Evolutionary conservation across 495 filamentous ascomycete species (phyloP).

Genomic region (Rhizodiscina lignyota): DNA sequence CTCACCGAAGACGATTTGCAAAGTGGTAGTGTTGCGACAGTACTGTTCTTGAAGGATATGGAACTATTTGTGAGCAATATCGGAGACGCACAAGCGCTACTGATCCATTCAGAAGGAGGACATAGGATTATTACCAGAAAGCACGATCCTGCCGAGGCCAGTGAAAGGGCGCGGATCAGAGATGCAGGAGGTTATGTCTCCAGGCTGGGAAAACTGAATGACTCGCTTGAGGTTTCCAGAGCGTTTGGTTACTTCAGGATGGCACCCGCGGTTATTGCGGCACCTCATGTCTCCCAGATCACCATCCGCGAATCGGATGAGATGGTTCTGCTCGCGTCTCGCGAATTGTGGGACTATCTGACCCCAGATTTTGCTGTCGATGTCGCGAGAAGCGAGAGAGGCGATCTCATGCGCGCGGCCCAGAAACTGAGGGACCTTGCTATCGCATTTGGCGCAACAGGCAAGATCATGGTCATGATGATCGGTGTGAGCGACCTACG

Average conservation of each 20-base stretch:
- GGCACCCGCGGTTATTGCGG: constrained; percentile 85
- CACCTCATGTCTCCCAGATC: constrained; percentile 65
- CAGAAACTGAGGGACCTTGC: constrained; percentile 91
- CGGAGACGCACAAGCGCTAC: constrained; percentile 84
- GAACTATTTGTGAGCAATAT: constrained; percentile 91
- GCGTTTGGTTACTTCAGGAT: constrained; percentile 88
- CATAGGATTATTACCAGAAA: constrained; percentile 69
- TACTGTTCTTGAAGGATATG: constrained; percentile 73
- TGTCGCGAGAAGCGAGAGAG: constrained; percentile 64
- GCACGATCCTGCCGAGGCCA: constrained; percentile 75
- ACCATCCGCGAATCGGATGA: constrained; percentile 82
- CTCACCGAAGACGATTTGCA: constrained; percentile 75
- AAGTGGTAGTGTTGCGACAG: constrained; percentile 81
- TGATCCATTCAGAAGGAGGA: constrained; percentile 74
- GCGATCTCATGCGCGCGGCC: constrained; percentile 88
- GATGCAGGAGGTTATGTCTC: constrained; percentile 93
- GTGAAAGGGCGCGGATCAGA: constrained; percentile 75
- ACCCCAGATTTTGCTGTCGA: constrained; percentile 82
- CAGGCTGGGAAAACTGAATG: constrained; percentile 83
- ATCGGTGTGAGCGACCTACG: constrained; percentile 81
- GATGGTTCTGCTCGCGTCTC: constrained; percentile 78
- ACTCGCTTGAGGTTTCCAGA: constrained; percentile 74
- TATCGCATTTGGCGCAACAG: constrained; percentile 80
- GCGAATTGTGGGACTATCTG: constrained; percentile 88
- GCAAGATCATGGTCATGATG: constrained; percentile 98